Conservation (phyloP, 208 protist genomes). For the Trypanosoma cruzi region DNA sequence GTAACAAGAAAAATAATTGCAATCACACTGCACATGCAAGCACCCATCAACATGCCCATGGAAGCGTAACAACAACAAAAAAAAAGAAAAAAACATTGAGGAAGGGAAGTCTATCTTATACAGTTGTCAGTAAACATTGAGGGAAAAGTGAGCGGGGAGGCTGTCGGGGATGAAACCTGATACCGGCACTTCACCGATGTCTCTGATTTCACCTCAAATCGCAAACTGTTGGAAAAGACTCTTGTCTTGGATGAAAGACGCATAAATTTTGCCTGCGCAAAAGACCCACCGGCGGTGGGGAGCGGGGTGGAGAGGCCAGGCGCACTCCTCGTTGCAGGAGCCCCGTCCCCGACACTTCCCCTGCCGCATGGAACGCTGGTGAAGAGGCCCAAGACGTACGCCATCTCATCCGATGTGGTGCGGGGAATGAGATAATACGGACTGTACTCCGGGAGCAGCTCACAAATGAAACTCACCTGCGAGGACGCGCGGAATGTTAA, state of each 20-base stretch:
- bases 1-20: too few species aligned
- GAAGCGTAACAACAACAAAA: too few species aligned
- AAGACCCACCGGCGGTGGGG: not conserved
- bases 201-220: slow-evolving; percentile 12
- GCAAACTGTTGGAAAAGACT: slow-evolving; percentile 11
- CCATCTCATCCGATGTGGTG: not conserved
- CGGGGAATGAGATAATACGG: slow-evolving; percentile 27
- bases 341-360: not conserved
- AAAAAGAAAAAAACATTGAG: too few species aligned
- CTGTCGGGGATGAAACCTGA: not conserved
- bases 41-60: too few species aligned
- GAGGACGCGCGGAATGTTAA: not conserved
- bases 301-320: not conserved
- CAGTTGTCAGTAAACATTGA: not conserved
- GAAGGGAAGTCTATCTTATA: not conserved
- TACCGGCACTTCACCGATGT: slow-evolving; percentile 13
- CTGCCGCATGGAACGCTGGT: slow-evolving; percentile 11
- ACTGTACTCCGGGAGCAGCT: slow-evolving; percentile 12
- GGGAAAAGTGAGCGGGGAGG: not conserved
- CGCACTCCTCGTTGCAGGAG: not conserved
- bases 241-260: slow-evolving; percentile 4
- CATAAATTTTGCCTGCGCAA: slow-evolving; percentile 7
- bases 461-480: slow-evolving; percentile 6
- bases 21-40: too few species aligned
- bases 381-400: slow-evolving; percentile 19